Percentiles rank a stretch among this genome's conserved stretches.
phyloP scores from a whole-genome alignment of 805 yeast species.

The Saccharomycopsis guyanensis region DNA sequence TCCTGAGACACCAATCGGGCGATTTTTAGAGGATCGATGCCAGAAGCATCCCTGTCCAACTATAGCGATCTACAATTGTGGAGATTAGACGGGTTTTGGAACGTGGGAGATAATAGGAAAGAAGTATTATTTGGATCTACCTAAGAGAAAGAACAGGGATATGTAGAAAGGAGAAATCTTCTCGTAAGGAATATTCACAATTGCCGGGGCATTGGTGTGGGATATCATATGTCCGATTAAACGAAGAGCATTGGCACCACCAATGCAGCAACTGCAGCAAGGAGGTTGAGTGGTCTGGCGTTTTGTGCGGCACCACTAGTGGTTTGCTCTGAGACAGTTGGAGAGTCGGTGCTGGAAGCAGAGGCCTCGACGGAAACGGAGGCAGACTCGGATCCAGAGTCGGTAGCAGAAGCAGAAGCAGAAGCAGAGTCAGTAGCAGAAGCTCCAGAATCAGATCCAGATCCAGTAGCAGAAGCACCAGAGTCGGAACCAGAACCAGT shows the following conservation, averaged over 20 bases:
- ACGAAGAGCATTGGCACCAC: neutral
- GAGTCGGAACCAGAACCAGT: slow-evolving; percentile 8
- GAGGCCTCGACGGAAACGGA: neutral
- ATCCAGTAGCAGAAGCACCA: slow-evolving; percentile 2
- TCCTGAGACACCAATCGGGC: no score
- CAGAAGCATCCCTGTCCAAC: no score
- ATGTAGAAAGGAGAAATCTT: no score
- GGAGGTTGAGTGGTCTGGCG: neutral
- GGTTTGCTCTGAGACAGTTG: neutral
- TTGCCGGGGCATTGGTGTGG: no score
- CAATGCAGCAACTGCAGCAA: neutral
- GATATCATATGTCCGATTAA: no score
- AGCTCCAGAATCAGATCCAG: slow-evolving; percentile 2
- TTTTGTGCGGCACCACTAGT: neutral
- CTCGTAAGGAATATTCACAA: no score
- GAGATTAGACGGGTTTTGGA: no score
- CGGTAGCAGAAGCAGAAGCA: neutral
- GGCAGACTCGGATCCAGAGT: neutral
- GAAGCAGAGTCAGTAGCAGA: neutral
- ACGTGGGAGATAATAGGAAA: no score
- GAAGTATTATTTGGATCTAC: no score
- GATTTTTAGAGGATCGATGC: no score
- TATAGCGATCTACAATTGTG: no score
- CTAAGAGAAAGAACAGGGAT: no score
- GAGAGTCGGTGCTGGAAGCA: neutral